Percentiles rank a stretch among this genome's conserved stretches.
Conservation (phyloP, 1,284 basidiomycete species). For the Marasmius oreades region DNA sequence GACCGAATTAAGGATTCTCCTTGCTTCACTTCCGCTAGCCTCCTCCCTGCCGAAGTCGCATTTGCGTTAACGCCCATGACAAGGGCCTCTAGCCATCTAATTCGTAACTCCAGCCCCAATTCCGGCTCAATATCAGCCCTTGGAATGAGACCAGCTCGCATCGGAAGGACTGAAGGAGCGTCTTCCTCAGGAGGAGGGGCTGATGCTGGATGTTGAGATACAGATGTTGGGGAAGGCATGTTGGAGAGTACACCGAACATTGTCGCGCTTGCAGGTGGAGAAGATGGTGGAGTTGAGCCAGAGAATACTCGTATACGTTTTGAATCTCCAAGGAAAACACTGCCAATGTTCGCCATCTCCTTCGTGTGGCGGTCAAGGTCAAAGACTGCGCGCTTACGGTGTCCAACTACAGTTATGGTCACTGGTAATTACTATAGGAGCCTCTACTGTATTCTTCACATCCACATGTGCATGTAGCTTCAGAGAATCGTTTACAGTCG, state of each 20-base stretch:
- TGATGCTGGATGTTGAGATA: slow-evolving; percentile 14
- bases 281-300: slow-evolving; percentile 57
- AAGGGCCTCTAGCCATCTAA: slow-evolving; percentile 75
- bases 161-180: slow-evolving; percentile 16
- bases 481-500: no score
- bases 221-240: slow-evolving; percentile 13
- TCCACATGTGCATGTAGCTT: no score
- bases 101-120: slow-evolving; percentile 65
- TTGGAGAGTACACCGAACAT: slow-evolving; percentile 18
- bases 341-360: slow-evolving; percentile 64
- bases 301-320: slow-evolving; percentile 58
- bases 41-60: slow-evolving; percentile 17
- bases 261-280: slow-evolving; percentile 39
- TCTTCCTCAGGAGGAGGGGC: no score
- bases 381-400: background rate
- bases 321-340: slow-evolving; percentile 73
- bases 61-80: slow-evolving; percentile 53
- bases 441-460: no score
- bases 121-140: slow-evolving; percentile 49
- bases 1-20: slow-evolving; percentile 54
- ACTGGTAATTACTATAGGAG: no score
- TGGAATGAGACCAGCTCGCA: slow-evolving; percentile 4
- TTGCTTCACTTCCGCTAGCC: slow-evolving; percentile 31
- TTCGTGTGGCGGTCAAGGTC: background rate
- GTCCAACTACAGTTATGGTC: no score